Conservation (phyloP, 495 filamentous ascomycete species). For the Neurospora sp. region DNA sequence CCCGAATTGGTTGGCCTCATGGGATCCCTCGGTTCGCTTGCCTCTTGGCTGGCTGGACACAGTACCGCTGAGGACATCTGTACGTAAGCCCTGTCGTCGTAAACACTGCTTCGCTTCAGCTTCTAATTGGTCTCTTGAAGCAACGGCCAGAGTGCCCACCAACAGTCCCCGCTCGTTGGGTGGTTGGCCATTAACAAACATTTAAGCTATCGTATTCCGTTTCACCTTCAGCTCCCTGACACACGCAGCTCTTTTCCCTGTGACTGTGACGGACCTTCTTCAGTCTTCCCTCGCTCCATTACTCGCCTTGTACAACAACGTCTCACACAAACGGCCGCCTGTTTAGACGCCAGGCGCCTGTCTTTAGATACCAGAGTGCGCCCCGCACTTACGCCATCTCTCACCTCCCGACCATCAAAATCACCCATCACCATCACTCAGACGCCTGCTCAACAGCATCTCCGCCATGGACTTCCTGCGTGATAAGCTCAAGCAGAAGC, state of each 20-base stretch:
- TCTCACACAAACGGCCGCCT: background rate
- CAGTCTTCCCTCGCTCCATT: background rate
- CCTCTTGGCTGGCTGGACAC: background rate
- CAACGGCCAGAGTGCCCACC: background rate
- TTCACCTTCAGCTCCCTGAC: background rate
- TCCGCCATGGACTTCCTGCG: conserved; percentile 11
- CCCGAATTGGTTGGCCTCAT: background rate
- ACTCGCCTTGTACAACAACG: background rate
- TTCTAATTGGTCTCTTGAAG: background rate
- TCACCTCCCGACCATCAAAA: background rate
- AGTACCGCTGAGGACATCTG: background rate
- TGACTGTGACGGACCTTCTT: background rate
- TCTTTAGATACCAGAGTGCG: background rate
- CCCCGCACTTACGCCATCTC: background rate
- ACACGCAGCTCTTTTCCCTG: background rate
- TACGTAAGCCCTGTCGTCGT: background rate
- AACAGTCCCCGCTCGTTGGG: background rate
- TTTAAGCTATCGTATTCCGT: background rate
- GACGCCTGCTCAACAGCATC: background rate
- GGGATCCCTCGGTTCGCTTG: background rate
- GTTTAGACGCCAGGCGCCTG: background rate
- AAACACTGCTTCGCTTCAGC: background rate
- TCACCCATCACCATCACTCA: background rate
- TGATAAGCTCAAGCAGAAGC: conserved; percentile 9
- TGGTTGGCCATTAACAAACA: background rate